phyloP scores from a whole-genome alignment of 352 stramenopile species.

The Aphanomyces cochlioides region DNA sequence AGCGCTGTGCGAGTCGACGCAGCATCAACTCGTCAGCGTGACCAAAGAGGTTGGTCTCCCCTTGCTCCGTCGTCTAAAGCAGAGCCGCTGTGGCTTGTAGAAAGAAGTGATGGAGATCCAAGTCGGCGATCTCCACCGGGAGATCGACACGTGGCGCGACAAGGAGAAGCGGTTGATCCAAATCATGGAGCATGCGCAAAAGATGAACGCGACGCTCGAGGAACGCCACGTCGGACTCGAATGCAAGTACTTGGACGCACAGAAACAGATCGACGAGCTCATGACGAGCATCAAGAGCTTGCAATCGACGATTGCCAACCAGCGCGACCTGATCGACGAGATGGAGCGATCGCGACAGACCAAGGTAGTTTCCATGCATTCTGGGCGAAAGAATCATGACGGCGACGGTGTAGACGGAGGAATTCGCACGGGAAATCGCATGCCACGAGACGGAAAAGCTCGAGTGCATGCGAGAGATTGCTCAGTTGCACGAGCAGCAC shows the following conservation, averaged over 20 bases:
- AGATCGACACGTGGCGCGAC: conserved; percentile 20
- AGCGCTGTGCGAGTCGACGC: conserved; percentile 35
- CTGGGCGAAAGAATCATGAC: not conserved
- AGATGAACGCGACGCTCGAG: conserved; percentile 18
- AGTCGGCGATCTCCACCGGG: conserved; percentile 13
- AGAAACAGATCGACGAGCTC: conserved; percentile 24
- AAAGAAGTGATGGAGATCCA: conserved; percentile 19
- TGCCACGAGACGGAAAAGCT: conserved; percentile 19
- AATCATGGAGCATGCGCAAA: conserved; percentile 27
- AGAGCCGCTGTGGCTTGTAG: not conserved
- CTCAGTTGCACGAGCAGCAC: conserved; percentile 45
- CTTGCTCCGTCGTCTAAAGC: no score
- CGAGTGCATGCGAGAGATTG: conserved; percentile 34
- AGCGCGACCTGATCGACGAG: conserved; percentile 25
- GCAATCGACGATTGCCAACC: conserved; percentile 21
- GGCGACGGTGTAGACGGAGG: not conserved
- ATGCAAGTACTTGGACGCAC: conserved; percentile 22
- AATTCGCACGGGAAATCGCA: conserved; percentile 2
- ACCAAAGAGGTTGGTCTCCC: conserved; percentile 22
- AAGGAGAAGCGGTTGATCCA: conserved; percentile 27
- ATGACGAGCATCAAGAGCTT: conserved; percentile 19
- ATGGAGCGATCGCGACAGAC: conserved; percentile 18
- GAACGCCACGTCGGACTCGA: not conserved
- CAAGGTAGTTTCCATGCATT: conserved; percentile 4
- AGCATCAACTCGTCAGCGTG: conserved; percentile 30